Evolutionary conservation across 768 basidiomycete genomes (phyloP).

Genomic region (Kwoniella sp.): DNA sequence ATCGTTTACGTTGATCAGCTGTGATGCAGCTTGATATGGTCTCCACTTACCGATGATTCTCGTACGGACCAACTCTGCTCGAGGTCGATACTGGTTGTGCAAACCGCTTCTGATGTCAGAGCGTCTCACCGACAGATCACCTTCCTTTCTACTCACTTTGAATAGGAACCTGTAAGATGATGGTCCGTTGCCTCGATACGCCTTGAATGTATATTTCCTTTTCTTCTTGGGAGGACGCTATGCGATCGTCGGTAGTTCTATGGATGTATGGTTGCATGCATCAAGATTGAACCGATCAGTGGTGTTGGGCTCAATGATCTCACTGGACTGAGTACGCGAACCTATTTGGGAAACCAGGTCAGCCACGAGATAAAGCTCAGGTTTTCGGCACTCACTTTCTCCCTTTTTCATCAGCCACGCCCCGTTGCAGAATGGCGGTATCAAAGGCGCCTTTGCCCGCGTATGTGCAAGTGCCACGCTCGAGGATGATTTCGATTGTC

Average conservation of each 20-base stretch:
- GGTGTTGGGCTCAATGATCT: no score
- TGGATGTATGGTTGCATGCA: no score
- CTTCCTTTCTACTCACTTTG: not conserved
- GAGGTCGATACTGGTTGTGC: slow-evolving; percentile 2
- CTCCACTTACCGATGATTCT: not conserved
- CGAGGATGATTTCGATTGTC: not conserved
- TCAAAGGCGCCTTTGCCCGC: not conserved
- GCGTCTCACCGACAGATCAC: no score
- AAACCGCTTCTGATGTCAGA: no score
- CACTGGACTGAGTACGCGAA: not conserved
- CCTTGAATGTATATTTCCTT: not conserved
- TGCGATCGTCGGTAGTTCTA: not conserved
- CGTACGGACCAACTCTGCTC: not conserved
- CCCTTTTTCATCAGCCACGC: not conserved
- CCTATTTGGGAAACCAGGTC: not conserved
- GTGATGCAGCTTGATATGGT: no score
- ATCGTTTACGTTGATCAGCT: no score
- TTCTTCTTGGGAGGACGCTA: not conserved
- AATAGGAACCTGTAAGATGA: not conserved
- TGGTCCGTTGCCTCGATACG: not conserved
- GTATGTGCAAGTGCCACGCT: not conserved
- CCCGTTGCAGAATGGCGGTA: not conserved
- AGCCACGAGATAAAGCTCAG: not conserved
- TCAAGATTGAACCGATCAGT: no score
- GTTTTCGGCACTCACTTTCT: not conserved